Evolutionary conservation across 768 basidiomycete species (phyloP).

Genomic region (Galerina marginata): DNA sequence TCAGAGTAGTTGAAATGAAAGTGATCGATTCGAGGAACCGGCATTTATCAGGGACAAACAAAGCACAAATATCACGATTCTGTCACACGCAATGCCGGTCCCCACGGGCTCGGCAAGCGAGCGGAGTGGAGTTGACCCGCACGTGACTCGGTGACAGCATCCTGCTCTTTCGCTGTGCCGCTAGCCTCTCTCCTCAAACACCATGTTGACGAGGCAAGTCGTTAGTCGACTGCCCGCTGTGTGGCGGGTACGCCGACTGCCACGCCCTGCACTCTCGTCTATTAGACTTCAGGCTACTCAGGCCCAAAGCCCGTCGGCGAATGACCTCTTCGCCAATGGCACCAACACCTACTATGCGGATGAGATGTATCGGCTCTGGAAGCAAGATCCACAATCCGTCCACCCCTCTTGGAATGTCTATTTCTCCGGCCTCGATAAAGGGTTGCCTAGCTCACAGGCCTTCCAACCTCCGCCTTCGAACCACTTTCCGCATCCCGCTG

Average conservation of each 20-base stretch:
- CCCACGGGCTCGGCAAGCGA: background rate
- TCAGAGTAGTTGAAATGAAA: background rate
- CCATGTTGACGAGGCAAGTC: constrained; percentile 17
- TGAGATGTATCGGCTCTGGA: constrained; percentile 95
- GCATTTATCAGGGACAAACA: constrained; percentile 2
- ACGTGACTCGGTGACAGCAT: too few species aligned
- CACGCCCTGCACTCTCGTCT: background rate
- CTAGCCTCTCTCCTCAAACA: too few species aligned
- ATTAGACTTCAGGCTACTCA: constrained; percentile 21
- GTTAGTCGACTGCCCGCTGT: constrained; percentile 8
- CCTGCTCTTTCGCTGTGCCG: too few species aligned
- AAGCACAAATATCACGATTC: constrained; percentile 2
- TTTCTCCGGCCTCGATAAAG: constrained; percentile 92
- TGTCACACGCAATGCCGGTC: background rate
- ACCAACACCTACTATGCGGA: constrained; percentile 96
- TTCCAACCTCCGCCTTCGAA: constrained; percentile 81
- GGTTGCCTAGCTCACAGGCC: constrained; percentile 77
- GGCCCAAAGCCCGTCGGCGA: constrained; percentile 61
- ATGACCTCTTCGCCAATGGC: constrained; percentile 90
- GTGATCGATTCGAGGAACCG: background rate
- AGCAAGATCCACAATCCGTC: constrained; percentile 87
- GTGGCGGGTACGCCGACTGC: constrained; percentile 1
- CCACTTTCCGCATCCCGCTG: constrained; percentile 71
- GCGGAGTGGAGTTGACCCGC: too few species aligned
- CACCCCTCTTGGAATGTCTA: constrained; percentile 95